phyloP scores from a whole-genome alignment of 345 rosid species.

The Clausena lansium region DNA sequence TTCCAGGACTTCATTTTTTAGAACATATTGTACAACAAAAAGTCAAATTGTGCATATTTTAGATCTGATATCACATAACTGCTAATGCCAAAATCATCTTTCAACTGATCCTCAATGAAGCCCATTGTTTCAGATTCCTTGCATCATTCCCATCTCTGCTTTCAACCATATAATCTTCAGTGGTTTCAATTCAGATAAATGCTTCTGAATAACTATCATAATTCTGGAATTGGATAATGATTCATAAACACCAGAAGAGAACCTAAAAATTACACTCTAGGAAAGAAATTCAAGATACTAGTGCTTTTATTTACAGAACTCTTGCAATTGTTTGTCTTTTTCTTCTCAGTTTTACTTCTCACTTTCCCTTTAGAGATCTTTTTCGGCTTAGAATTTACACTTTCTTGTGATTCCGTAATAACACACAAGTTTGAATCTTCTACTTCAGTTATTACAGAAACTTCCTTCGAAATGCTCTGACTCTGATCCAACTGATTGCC shows the following conservation, averaged over 20 bases:
- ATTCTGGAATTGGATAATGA: neutral
- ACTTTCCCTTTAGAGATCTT: constrained; percentile 24
- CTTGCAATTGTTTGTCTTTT: constrained; percentile 28
- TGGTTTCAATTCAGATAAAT: neutral
- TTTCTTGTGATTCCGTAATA: constrained; percentile 42
- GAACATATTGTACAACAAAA: neutral
- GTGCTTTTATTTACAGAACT: constrained; percentile 32
- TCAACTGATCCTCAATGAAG: neutral
- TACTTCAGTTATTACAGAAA: constrained; percentile 36
- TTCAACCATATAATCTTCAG: neutral
- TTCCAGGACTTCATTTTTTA: neutral
- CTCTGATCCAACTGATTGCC: constrained; percentile 17
- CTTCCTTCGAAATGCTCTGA: constrained; percentile 23
- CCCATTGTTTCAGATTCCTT: neutral
- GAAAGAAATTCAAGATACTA: constrained; percentile 66
- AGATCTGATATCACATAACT: neutral
- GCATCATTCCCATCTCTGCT: neutral
- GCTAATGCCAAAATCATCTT: neutral
- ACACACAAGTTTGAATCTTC: constrained; percentile 18
- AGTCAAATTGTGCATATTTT: too few relatives aligned
- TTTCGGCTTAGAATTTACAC: constrained; percentile 49
- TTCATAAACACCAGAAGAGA: neutral
- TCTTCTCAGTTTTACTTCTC: constrained; percentile 30
- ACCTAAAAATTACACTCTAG: constrained; percentile 33
- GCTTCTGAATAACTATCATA: neutral